Evolutionary conservation across 1,284 basidiomycete genomes (phyloP), one percentile per base, ranked within the genome.

Genomic region (Sphagnurus paluster): DNA sequence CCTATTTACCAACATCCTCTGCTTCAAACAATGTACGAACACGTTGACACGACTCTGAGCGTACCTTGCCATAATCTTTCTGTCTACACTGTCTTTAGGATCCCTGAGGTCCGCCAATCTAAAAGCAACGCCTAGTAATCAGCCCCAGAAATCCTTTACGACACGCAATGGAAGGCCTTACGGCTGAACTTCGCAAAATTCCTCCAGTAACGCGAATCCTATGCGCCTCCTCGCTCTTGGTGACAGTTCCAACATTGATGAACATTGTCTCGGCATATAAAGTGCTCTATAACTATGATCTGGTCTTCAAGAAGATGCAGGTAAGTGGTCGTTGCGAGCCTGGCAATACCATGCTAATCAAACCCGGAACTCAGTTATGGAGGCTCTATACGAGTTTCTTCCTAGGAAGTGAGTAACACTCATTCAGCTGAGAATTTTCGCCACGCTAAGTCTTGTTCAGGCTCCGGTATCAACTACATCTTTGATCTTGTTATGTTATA

Each of bases 201-300:
- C 92, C 92, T 0, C 87, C 90, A 36, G 87, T 95, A 16, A 94
- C 93, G 2, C 79, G 91, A 24, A 81, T 84, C 49, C 63, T 93
- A 16, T 75, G 83, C 41, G 71, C 68, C 8, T 83, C 87, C 1
- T 80, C 82, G 2, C 60, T 86, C 1, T 77, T 67, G 0, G 68
- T 92, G 29, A 80, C 90, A 0, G 25, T 86, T 0, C 79, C 90
- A 0, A 71, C 77, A 29, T 64, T 89, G 48, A 64, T 87, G 52
- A 66, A 78, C 10, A 48, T 91, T 5, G 59, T 90, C 14, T 68
- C 74, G 2, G 65, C 72, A 0, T 81, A 83, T 61, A 72, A 64
- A 30, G 51, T 90, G 49, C 36, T 87, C 0, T 91, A 88, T 58
- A 63, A 78, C 11, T 74, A 66, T 47, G 59, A 71, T 1, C 55